Conservation (phyloP, 345 rosid species). For the Hibiscus syriacus region DNA sequence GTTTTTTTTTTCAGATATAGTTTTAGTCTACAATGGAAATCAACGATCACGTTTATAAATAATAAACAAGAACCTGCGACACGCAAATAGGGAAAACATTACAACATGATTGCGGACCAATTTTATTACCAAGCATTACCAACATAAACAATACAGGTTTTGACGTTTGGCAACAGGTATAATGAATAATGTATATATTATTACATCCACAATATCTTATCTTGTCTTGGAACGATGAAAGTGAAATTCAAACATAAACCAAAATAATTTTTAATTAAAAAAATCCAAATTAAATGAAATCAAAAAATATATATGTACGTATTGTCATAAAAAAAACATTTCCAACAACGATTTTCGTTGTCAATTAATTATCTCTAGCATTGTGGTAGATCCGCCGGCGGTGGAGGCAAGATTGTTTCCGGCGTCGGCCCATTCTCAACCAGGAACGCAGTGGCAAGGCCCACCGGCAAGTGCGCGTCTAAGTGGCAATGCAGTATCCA, state of each 20-base stretch:
- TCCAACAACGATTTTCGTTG: background rate
- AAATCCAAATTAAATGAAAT: background rate
- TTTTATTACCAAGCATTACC: too few species aligned
- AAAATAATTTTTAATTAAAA: background rate
- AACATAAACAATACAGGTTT: too few species aligned
- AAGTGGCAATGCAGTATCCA: conserved; percentile 72
- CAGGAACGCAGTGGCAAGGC: conserved; percentile 45
- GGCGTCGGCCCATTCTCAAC: conserved; percentile 62
- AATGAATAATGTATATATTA: too few species aligned
- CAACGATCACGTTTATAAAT: too few species aligned
- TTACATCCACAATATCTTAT: too few species aligned
- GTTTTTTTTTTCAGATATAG: too few species aligned
- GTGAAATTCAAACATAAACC: background rate
- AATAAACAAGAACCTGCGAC: too few species aligned
- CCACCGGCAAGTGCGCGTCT: conserved; percentile 54
- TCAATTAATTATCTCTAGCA: conserved; percentile 25
- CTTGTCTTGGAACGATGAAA: background rate
- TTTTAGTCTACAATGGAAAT: too few species aligned
- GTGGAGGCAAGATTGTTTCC: conserved; percentile 47
- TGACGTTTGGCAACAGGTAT: too few species aligned
- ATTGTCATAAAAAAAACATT: background rate
- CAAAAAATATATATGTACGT: background rate
- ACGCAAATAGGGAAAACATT: too few species aligned
- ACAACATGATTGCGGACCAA: too few species aligned
- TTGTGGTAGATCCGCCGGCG: conserved; percentile 58